Conservation (phyloP, 108 stramenopile species). For the Asterionellopsis glacialis region DNA sequence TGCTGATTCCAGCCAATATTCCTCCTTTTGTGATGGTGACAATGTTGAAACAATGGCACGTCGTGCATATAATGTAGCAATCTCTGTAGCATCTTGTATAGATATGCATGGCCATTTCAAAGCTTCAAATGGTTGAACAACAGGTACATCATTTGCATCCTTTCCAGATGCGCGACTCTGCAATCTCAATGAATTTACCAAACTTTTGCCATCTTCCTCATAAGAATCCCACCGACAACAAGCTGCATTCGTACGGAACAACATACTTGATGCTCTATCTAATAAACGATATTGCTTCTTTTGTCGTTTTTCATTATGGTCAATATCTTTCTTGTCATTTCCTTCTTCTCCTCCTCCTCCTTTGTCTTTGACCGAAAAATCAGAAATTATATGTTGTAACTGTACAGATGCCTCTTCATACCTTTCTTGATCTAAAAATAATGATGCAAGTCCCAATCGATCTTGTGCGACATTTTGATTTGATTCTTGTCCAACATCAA, state of each 20-base stretch:
- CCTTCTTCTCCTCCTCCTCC: too few species aligned
- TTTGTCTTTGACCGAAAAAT: too few species aligned
- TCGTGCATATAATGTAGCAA: conserved; percentile 32
- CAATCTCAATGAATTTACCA: conserved; percentile 19
- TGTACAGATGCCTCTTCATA: conserved; percentile 32
- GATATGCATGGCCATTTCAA: conserved; percentile 49
- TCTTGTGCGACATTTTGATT: conserved; percentile 21
- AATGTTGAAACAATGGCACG: conserved; percentile 25
- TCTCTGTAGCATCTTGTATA: conserved; percentile 31
- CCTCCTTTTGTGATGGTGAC: background rate
- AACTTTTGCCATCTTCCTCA: conserved; percentile 24
- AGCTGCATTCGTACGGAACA: conserved; percentile 44
- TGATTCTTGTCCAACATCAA: conserved; percentile 7
- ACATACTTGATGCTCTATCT: conserved; percentile 20
- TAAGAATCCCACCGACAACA: conserved; percentile 42
- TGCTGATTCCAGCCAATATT: background rate
- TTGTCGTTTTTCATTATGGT: conserved; percentile 13
- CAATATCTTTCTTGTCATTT: conserved; percentile 19
- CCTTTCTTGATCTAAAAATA: conserved; percentile 39
- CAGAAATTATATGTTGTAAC: too few species aligned
- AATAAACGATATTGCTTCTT: too few species aligned
- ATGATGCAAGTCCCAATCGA: conserved; percentile 44
- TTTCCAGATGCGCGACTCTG: background rate
- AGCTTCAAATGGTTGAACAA: conserved; percentile 54
- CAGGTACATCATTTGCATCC: conserved; percentile 10